A percentile compares a stretch with the other conserved stretches of the same genome.
Conservation (phyloP, 257 asterid genomes). For the Solanum bulbocastanum region DNA sequence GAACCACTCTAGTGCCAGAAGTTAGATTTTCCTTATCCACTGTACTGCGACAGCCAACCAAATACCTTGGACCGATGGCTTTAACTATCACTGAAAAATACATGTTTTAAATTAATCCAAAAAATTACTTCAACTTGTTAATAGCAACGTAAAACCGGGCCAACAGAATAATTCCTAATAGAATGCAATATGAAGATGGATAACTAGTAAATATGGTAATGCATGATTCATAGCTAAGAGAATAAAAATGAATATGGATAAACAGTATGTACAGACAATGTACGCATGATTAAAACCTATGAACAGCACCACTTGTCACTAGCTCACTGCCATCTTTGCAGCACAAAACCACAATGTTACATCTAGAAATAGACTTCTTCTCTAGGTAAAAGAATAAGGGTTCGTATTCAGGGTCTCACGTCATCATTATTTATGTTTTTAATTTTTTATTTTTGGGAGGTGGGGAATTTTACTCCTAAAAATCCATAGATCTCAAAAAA, state of each 20-base stretch:
- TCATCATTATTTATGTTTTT: neutral
- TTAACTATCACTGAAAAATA: conserved; percentile 20
- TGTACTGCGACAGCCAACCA: conserved; percentile 90
- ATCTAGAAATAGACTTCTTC: neutral
- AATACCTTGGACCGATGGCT: conserved; percentile 34
- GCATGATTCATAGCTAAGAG: neutral
- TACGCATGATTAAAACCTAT: neutral
- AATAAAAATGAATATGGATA: neutral
- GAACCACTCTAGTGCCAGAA: conserved; percentile 91
- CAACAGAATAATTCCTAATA: neutral
- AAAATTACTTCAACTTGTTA: neutral
- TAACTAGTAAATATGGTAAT: neutral
- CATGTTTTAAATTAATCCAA: neutral
- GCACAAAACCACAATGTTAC: neutral
- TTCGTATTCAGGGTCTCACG: neutral
- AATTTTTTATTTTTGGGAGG: neutral
- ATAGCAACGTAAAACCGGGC: neutral
- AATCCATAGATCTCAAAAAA: neutral
- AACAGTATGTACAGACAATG: neutral
- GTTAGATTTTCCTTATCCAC: conserved; percentile 91
- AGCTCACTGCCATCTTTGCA: neutral
- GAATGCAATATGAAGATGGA: neutral
- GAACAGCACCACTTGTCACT: neutral
- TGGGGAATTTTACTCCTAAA: neutral
- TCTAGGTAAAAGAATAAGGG: neutral